These are phyloP conservation scores for Yamadazyma aaseri DNA, from an alignment of 1,139 yeast species.

Conservation along the genomic window DNA sequence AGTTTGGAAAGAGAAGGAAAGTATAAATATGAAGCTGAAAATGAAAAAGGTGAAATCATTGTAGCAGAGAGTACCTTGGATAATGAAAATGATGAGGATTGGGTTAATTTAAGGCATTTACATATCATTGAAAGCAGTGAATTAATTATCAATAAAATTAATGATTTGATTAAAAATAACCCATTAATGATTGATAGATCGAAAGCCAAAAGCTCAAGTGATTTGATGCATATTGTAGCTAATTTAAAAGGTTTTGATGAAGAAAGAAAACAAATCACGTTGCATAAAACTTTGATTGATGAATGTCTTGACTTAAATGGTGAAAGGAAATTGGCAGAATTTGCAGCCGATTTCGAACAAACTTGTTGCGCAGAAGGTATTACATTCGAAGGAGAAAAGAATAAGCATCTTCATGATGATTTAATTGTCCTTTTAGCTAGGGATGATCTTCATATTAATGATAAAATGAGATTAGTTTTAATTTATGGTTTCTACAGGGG, in stretches of 20 bases:
- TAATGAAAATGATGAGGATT: slow-evolving; percentile 69
- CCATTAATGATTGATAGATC: slow-evolving; percentile 67
- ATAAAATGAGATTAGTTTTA: slow-evolving; percentile 75
- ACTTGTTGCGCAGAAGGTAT: slow-evolving; percentile 73
- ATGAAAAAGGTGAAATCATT: slow-evolving; percentile 52
- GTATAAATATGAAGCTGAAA: slow-evolving; percentile 63
- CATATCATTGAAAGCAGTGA: slow-evolving; percentile 81
- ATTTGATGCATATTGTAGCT: slow-evolving; percentile 64
- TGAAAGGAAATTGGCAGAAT: slow-evolving; percentile 54
- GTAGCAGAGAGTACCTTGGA: slow-evolving; percentile 46
- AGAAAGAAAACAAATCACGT: slow-evolving; percentile 57
- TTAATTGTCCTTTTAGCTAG: slow-evolving; percentile 59
- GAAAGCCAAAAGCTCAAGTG: slow-evolving; percentile 59
- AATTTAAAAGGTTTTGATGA: slow-evolving; percentile 67
- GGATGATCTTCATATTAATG: slow-evolving; percentile 50
- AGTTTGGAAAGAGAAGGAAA: slow-evolving; percentile 50
- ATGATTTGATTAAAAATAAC: slow-evolving; percentile 68
- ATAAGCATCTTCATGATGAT: slow-evolving; percentile 64
- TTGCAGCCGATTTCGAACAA: slow-evolving; percentile 71
- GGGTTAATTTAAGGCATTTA: slow-evolving; percentile 70
- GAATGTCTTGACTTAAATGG: slow-evolving; percentile 54
- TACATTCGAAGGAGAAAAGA: slow-evolving; percentile 66
- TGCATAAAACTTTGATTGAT: slow-evolving; percentile 62
- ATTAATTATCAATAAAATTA: slow-evolving; percentile 56
- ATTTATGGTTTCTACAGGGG: slow-evolving; percentile 81